Evolutionary conservation across 805 yeast genomes (phyloP), one percentile per base, ranked within the genome.

Genomic region (Spencermartinsiella europaea): DNA sequence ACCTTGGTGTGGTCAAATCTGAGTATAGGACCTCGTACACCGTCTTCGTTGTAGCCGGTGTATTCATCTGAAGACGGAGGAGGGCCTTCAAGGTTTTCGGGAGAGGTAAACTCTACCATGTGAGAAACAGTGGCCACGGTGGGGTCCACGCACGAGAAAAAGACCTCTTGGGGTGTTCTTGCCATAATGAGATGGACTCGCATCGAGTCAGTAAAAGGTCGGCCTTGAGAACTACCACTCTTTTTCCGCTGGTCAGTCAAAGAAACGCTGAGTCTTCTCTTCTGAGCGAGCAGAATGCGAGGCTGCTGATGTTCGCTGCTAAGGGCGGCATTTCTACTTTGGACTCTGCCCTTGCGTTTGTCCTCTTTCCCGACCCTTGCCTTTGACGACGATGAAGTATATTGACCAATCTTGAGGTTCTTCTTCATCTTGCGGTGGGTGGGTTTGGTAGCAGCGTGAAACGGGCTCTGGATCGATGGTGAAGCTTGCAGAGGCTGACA

Each of bases 131-230:
- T 16, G 31, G 21, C 10, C 31, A 25, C 31, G 7, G 31, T 12
- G 31, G 31, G 7, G 31, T 25, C 31, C 12, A 25, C 31, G 31
- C 31, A 25, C 10, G 31, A 25, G 10, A 25, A 25, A 12, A 45
- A 36, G 19, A 50, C 16, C 5, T 50, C 48, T 3, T 46, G 38
- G 31, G 47, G 35, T 2, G 21, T 19, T 14, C 27, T 25, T 3
- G 45, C 48, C 8, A 48, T 19, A n/a, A 28, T 31, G 2, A 50
- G 33, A 15, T 35, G 28, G 27, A 46, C 35, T 17, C 28, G n/a
- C 52, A 49, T 49, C 7, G 46, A 22, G 21, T 50, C 55, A 2
- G 55, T 49, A 37, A 51, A 51, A n/a, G 55, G 55, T 5, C 55
- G 34, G 10, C 55, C 55, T 28, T 51, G 54, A 4, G 49, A 21